phyloP scores from a whole-genome alignment of 768 basidiomycete genomes.

The Suillus subaureus region DNA sequence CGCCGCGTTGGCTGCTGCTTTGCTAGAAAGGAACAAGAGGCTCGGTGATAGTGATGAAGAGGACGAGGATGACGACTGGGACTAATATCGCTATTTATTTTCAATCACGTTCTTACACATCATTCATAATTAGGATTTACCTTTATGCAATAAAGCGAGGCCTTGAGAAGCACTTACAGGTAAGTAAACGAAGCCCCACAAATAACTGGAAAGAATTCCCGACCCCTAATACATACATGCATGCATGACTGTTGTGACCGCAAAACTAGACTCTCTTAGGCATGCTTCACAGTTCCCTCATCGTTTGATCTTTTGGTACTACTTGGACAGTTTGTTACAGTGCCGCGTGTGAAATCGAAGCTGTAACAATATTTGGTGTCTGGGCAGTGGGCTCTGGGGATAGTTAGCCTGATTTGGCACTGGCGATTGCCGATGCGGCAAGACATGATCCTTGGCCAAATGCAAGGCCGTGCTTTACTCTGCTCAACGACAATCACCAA shows the following conservation, averaged over 20 bases:
- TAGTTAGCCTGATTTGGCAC: constrained; percentile 25
- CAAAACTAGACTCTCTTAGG: background rate
- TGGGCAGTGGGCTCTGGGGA: constrained; percentile 1
- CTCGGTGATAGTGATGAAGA: constrained; percentile 86
- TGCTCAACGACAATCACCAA: constrained; percentile 15
- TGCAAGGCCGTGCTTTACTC: constrained; percentile 9
- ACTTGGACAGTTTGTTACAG: background rate
- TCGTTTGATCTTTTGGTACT: background rate
- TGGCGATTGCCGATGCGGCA: constrained; percentile 40
- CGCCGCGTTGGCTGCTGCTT: constrained; percentile 78
- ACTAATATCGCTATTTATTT: constrained; percentile 25
- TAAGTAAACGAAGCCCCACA: constrained; percentile 3
- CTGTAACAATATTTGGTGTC: background rate
- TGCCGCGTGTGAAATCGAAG: background rate
- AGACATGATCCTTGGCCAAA: constrained; percentile 12
- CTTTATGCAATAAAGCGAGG: background rate
- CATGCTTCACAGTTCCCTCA: background rate
- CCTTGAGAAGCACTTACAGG: background rate
- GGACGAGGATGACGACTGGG: constrained; percentile 73
- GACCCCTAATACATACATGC: background rate
- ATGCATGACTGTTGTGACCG: background rate
- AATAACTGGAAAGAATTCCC: background rate
- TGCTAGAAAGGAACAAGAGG: constrained; percentile 83
- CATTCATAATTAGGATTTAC: constrained; percentile 17
- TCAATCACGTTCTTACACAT: constrained; percentile 9